Evolutionary conservation across 176 grass and related monocot genomes (phyloP).

Genomic region (Oryza glaberrima): DNA sequence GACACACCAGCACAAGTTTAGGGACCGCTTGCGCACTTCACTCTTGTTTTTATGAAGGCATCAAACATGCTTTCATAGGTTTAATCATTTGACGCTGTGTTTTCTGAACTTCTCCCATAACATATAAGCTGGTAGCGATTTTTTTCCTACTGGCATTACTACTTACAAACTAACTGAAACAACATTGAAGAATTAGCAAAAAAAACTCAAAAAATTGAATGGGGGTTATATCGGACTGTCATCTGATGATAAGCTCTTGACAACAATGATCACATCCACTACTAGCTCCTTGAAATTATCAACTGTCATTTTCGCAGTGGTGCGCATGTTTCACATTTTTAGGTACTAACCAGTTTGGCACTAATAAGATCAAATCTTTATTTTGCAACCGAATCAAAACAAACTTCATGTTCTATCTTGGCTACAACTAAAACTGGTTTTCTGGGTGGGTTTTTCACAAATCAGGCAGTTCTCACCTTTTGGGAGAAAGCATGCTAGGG

Average conservation of each 20-base stretch:
- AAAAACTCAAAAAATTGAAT: slow-evolving; percentile 3
- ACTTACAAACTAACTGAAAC: slow-evolving; percentile 1
- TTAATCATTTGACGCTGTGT: slow-evolving; percentile 18
- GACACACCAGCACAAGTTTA: no score
- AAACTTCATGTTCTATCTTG: slow-evolving; percentile 24
- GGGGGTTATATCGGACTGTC: background rate
- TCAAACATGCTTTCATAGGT: background rate
- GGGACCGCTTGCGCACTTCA: no score
- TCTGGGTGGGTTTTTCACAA: background rate
- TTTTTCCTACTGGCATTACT: background rate
- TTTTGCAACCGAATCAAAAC: slow-evolving; percentile 16
- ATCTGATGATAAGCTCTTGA: background rate
- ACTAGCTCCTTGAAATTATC: slow-evolving; percentile 2
- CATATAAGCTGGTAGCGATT: background rate
- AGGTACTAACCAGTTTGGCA: slow-evolving; percentile 13
- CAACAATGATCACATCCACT: background rate
- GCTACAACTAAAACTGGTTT: slow-evolving; percentile 13
- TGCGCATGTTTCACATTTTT: slow-evolving; percentile 5
- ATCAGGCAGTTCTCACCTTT: background rate
- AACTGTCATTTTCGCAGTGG: background rate
- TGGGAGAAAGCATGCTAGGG: slow-evolving; percentile 15
- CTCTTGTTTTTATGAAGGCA: background rate
- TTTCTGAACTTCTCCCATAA: background rate
- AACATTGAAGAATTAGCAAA: background rate
- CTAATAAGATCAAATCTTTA: background rate